Percentiles rank a stretch among this genome's conserved stretches.
Conservation (phyloP, 140 eudicot genomes). For the Ambrosia hybrid region DNA sequence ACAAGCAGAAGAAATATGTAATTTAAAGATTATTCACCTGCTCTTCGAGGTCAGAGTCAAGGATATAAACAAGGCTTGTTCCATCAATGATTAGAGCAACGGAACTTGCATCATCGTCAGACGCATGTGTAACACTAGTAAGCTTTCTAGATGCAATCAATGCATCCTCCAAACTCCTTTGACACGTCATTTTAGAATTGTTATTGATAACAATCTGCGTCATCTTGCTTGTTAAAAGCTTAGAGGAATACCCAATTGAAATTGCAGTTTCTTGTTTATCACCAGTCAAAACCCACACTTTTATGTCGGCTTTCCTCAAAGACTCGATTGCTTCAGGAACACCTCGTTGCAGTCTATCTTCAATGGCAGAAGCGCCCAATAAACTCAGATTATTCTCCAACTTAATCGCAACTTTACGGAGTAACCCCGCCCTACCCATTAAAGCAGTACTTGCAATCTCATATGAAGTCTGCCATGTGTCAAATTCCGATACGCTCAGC, state of each 20-base stretch:
- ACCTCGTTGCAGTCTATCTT: slow-evolving; percentile 71
- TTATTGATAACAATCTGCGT: slow-evolving; percentile 65
- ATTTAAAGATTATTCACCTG: slow-evolving; percentile 42
- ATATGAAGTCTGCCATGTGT: slow-evolving; percentile 76
- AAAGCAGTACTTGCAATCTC: slow-evolving; percentile 83
- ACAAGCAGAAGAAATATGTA: not conserved
- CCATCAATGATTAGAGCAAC: slow-evolving; percentile 58
- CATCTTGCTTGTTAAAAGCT: slow-evolving; percentile 69
- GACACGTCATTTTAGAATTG: slow-evolving; percentile 61
- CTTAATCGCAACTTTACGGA: slow-evolving; percentile 60
- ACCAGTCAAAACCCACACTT: slow-evolving; percentile 79
- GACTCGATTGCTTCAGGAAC: slow-evolving; percentile 85
- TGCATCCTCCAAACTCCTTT: slow-evolving; percentile 62
- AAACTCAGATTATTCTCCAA: slow-evolving; percentile 6
- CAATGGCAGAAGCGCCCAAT: slow-evolving; percentile 50
- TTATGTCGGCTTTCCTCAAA: slow-evolving; percentile 50
- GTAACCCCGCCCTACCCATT: slow-evolving; percentile 74
- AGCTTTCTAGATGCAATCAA: slow-evolving; percentile 32
- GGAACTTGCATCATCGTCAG: slow-evolving; percentile 22
- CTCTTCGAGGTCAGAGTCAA: slow-evolving; percentile 63
- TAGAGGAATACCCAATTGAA: slow-evolving; percentile 58
- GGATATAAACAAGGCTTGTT: slow-evolving; percentile 78
- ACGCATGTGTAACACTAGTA: not conserved
- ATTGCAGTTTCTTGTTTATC: slow-evolving; percentile 88
- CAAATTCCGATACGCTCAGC: slow-evolving; percentile 44